A percentile compares a stretch with the other conserved stretches of the same genome.
Conservation (phyloP, 805 yeast genomes). For the Yamadazyma endophytica region DNA sequence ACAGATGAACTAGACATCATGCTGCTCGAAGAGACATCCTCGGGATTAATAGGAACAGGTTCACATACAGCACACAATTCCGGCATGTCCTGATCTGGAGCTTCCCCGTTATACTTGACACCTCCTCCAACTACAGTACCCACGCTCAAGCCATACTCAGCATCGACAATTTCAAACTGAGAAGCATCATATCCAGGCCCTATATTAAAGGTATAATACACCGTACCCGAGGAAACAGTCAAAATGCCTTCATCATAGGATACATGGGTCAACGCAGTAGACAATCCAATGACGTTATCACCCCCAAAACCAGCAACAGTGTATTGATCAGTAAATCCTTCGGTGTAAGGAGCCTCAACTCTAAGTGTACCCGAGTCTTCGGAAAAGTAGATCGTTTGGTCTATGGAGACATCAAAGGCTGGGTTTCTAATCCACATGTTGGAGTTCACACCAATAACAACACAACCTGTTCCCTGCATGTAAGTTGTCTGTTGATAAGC, state of each 20-base stretch:
- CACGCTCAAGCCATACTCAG: slow-evolving; percentile 4
- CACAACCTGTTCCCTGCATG: slow-evolving; percentile 21
- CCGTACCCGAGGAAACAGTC: not conserved
- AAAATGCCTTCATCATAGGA: slow-evolving; percentile 1
- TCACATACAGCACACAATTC: too few relatives aligned
- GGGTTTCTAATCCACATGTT: slow-evolving; percentile 4
- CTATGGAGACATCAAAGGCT: not conserved
- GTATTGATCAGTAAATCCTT: slow-evolving; percentile 7
- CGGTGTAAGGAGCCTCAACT: slow-evolving; percentile 1
- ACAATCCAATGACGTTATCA: slow-evolving; percentile 19
- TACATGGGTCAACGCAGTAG: slow-evolving; percentile 3
- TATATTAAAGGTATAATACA: slow-evolving; percentile 8
- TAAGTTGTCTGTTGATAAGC: slow-evolving; percentile 13
- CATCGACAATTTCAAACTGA: slow-evolving; percentile 5
- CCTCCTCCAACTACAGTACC: slow-evolving; percentile 6
- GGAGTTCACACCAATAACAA: slow-evolving; percentile 13
- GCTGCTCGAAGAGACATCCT: too few relatives aligned
- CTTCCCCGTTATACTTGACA: too few relatives aligned
- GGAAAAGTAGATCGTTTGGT: slow-evolving; percentile 2
- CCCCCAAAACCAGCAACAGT: slow-evolving; percentile 19
- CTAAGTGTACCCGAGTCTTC: not conserved
- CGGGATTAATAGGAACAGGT: too few relatives aligned
- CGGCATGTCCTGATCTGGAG: too few relatives aligned
- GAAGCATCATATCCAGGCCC: slow-evolving; percentile 15
- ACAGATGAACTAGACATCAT: too few relatives aligned